Conservation (phyloP, 2,329 filamentous ascomycete genomes). For the Penicillium digitatum region DNA sequence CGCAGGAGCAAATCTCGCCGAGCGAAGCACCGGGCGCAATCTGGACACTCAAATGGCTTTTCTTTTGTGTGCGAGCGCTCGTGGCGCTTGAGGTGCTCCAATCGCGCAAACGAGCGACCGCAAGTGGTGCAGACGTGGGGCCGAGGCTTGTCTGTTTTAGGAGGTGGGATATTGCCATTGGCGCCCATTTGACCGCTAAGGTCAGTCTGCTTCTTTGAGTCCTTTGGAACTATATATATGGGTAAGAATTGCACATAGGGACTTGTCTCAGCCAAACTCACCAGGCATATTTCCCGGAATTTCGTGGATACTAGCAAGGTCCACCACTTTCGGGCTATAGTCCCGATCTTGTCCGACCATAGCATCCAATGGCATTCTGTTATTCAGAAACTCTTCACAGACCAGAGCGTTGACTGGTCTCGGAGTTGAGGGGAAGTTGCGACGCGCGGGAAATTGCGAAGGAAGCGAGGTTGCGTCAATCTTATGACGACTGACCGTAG, state of each 20-base stretch:
- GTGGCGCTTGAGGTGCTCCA: slow-evolving; percentile 96
- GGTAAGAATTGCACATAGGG: slow-evolving; percentile 23
- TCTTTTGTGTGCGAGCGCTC: slow-evolving; percentile 98
- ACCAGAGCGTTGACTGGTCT: slow-evolving; percentile 7
- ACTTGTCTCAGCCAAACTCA: slow-evolving; percentile 28
- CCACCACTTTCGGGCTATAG: slow-evolving; percentile 35
- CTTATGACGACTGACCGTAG: background rate
- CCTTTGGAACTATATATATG: slow-evolving; percentile 24
- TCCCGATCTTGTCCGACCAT: slow-evolving; percentile 38
- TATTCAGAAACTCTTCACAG: slow-evolving; percentile 4
- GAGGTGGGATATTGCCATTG: slow-evolving; percentile 56
- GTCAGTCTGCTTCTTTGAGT: slow-evolving; percentile 31
- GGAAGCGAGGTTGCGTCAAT: slow-evolving; percentile 4
- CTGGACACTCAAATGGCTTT: slow-evolving; percentile 96
- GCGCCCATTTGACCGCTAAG: slow-evolving; percentile 27
- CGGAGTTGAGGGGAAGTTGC: background rate
- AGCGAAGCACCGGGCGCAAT: slow-evolving; percentile 92
- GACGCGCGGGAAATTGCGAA: background rate
- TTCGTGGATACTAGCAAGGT: slow-evolving; percentile 43
- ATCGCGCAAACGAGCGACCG: slow-evolving; percentile 82
- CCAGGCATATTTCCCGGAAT: slow-evolving; percentile 37
- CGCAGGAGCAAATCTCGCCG: slow-evolving; percentile 84
- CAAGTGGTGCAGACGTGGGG: slow-evolving; percentile 93
- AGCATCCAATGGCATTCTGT: slow-evolving; percentile 35
- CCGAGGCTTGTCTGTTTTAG: slow-evolving; percentile 95